Base-by-base conservation (phyloP, 2,329 filamentous ascomycete genomes). In the Nemania diffusa region DNA sequence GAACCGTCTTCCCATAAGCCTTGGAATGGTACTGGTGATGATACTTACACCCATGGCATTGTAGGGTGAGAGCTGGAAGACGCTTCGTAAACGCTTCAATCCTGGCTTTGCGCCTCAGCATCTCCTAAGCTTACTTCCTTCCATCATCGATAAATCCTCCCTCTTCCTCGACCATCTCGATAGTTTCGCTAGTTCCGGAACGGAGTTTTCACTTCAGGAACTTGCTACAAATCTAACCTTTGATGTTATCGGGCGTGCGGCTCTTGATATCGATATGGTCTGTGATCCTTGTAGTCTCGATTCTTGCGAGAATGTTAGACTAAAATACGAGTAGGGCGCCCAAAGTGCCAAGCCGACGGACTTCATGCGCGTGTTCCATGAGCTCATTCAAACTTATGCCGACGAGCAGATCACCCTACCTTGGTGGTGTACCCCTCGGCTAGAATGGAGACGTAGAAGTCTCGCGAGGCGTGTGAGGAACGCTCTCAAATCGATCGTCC, bases 61-160 rank as follows among this genome's bases (percentile, higher is more conserved):
- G 3, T 46, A 55, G 20, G 20, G n/a, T 24, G 52, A 55, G 9
- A 20, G 24, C 1, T 55, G 52, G 52, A 55, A 55, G 15, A 3
- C n/a, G 8, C 3, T 55, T 5, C 52, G 52, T 6, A 55, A 20
- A 22, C 13, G 32, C 32, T 58, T 58, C 17, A 58, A 48, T 29
- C 17, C 56, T 3, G 56, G 56, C 7, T 58, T 58, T 48, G 56
- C 56, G 15, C 7, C 56, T 46, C 56, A 48, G 13, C 42, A 58
- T 48, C 37, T 58, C 6, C 29, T 17, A 5, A 46, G 13, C 17
- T 20, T 58, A 7, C 9, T 48, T 2, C 53, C 53, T 24, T 1
- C 9, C 6, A 48, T 46, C 3, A 17, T 48, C 5, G 37, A 46
- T 6, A 58, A 8, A 27, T 27, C 20, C 9, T 27, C 11, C 1